Conservation (phyloP, 73 alveolate genomes). For the Stentor coeruleus region DNA sequence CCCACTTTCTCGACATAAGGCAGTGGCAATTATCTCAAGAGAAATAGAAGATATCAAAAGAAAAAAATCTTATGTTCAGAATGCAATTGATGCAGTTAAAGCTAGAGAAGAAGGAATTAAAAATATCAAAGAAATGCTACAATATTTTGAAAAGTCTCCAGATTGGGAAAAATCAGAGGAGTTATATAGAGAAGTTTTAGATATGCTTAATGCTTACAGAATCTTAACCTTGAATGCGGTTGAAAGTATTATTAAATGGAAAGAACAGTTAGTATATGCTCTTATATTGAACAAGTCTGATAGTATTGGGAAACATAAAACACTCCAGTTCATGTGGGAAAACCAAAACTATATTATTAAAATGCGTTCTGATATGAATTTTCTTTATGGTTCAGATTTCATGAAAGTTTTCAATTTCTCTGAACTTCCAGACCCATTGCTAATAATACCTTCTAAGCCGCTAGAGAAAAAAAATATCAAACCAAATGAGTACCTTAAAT, state of each 20-base stretch:
- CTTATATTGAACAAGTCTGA: conserved; percentile 16
- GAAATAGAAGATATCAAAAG: conserved; percentile 46
- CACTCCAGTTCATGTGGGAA: conserved; percentile 48
- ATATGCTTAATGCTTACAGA: conserved; percentile 46
- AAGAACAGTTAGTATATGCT: conserved; percentile 27
- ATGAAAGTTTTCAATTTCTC: conserved; percentile 44
- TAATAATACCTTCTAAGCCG: conserved; percentile 38
- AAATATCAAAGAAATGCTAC: conserved; percentile 42
- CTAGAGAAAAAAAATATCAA: neutral
- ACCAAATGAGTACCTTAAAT: neutral
- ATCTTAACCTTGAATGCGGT: conserved; percentile 55
- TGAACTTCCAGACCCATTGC: conserved; percentile 51
- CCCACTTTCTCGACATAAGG: conserved; percentile 24
- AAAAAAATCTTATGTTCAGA: conserved; percentile 45
- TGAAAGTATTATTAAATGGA: conserved; percentile 50
- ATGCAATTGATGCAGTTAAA: conserved; percentile 46
- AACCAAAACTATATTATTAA: conserved; percentile 54
- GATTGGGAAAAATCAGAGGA: neutral
- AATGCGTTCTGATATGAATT: conserved; percentile 46
- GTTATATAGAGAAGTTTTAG: conserved; percentile 34
- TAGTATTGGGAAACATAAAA: conserved; percentile 28
- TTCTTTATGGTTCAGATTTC: conserved; percentile 28
- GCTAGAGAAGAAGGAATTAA: conserved; percentile 53
- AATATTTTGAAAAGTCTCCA: conserved; percentile 28
- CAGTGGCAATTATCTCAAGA: conserved; percentile 46